phyloP scores from a whole-genome alignment of 495 filamentous ascomycete species.

The Pseudevernia furfuracea region DNA sequence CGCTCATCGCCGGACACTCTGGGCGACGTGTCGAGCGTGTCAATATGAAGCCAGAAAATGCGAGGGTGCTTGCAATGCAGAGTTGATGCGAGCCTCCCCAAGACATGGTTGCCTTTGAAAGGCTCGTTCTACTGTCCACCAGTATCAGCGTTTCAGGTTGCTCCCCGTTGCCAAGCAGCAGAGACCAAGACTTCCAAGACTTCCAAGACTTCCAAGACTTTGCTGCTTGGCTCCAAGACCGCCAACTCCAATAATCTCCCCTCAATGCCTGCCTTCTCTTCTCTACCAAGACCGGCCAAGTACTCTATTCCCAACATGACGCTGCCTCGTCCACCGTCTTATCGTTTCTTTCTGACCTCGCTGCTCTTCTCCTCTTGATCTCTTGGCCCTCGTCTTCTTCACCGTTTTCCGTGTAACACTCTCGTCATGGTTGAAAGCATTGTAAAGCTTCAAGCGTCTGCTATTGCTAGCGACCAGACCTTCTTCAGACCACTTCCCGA shows the following conservation, averaged over 20 bases:
- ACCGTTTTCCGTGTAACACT: background rate
- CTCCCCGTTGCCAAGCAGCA: background rate
- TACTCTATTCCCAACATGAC: background rate
- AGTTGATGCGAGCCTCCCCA: background rate
- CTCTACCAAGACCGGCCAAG: background rate
- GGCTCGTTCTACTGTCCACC: background rate
- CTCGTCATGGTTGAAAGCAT: background rate
- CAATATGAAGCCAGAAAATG: background rate
- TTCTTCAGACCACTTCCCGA: background rate
- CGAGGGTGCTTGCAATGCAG: background rate
- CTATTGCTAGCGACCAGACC: background rate
- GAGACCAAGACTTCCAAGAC: constrained; percentile 4
- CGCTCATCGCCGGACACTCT: background rate
- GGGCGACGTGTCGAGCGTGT: background rate
- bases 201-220: background rate
- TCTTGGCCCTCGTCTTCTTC: background rate
- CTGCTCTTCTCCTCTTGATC: background rate
- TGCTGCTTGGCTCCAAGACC: constrained; percentile 4
- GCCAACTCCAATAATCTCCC: background rate
- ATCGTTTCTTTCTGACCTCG: background rate
- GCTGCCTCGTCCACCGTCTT: background rate
- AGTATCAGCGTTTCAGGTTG: background rate
- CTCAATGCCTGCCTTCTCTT: constrained; percentile 1
- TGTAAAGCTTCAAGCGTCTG: background rate
- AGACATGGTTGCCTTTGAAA: background rate